Evolutionary conservation across 2,329 filamentous ascomycete genomes (phyloP), one percentile per base, ranked within the genome.

Genomic region (Botrytis byssoidea): DNA sequence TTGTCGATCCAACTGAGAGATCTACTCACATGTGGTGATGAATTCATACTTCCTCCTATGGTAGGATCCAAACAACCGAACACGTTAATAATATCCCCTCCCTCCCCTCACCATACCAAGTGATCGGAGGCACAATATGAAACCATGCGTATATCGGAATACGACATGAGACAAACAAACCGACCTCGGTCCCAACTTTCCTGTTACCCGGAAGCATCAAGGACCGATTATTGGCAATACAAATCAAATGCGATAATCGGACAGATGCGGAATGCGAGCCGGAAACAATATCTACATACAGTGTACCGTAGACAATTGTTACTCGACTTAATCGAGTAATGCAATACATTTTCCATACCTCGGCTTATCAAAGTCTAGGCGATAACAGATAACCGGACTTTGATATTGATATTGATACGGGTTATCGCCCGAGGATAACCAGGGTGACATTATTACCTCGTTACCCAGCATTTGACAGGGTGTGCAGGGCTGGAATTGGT

Each of bases 311-410:
- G 5, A 35, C 64, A 67, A 40, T 40, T 14, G 32, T 60, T 60
- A 42, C 51, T 57, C n/a, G 46, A 55, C 46, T 35, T 4, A 8
- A 32, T 65, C 46, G 60, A 65, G 61, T 65, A 61, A 64, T 71
- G 61, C n/a, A 16, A 55, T 29, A 29, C 51, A 55, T 57, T 29
- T 29, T 57, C 3, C n/a, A 57, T 57, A 18, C 70, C 70, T 71
- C 70, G 70, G 70, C 46, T 51, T 42, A 66, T 57, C 59, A 32
- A 44, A n/a, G 35, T 42, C 60, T 71, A 57, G 70, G 70, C 70
- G 70, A 71, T 71, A 71, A 70, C 51, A 71, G 70, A 71, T 71
- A 71, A 51, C 44, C 25, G 60, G 32, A 29, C 18, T 16, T 57
- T 71, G 20, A n/a, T n/a, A n/a, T n/a, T n/a, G n/a, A n/a, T n/a